A percentile compares a stretch with the other conserved stretches of the same genome.
Conservation (phyloP, 2,329 filamentous ascomycete species). For the Colletotrichum plurivorum region DNA sequence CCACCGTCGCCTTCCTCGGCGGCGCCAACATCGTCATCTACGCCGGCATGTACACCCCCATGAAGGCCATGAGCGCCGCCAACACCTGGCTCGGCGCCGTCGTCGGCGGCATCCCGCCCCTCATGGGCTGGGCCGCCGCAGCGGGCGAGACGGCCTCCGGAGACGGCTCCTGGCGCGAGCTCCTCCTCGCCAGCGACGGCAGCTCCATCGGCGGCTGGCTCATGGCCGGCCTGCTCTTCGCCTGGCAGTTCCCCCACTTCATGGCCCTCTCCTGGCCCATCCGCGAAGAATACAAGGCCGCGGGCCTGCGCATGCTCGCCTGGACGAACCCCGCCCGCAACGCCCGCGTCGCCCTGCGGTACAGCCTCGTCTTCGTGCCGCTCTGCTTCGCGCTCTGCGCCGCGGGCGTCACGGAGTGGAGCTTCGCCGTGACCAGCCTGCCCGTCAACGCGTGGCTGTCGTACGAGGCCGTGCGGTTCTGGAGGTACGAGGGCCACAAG, state of each 20-base stretch:
- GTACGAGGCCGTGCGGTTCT: constrained; percentile 85
- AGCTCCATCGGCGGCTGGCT: constrained; percentile 87
- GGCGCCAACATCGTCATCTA: constrained; percentile 90
- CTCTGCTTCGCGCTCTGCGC: constrained; percentile 86
- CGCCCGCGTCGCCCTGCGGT: constrained; percentile 87
- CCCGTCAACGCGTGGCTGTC: constrained; percentile 90
- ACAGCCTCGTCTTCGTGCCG: constrained; percentile 88
- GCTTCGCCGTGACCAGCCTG: constrained; percentile 84
- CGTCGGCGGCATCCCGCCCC: constrained; percentile 91
- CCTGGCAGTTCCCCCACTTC: constrained; percentile 99
- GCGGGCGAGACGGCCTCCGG: constrained; percentile 87
- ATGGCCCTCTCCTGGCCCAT: constrained; percentile 94
- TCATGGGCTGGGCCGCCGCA: constrained; percentile 98
- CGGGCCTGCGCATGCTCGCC: constrained; percentile 79
- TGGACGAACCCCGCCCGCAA: constrained; percentile 92
- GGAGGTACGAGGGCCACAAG: constrained; percentile 81
- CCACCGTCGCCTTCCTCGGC: constrained; percentile 89
- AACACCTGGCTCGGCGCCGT: constrained; percentile 98
- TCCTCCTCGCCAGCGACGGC: constrained; percentile 77
- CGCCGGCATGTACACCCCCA: constrained; percentile 90
- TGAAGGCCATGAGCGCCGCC: constrained; percentile 87
- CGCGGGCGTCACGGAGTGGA: constrained; percentile 86
- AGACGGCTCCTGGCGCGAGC: constrained; percentile 82
- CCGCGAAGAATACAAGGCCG: constrained; percentile 86
- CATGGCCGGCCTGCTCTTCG: constrained; percentile 85